A percentile compares a stretch with the other conserved stretches of the same genome.
These are phyloP conservation scores for Paxillus ammoniavirescens DNA, from an alignment of 768 basidiomycete species.

Conservation along the genomic window DNA sequence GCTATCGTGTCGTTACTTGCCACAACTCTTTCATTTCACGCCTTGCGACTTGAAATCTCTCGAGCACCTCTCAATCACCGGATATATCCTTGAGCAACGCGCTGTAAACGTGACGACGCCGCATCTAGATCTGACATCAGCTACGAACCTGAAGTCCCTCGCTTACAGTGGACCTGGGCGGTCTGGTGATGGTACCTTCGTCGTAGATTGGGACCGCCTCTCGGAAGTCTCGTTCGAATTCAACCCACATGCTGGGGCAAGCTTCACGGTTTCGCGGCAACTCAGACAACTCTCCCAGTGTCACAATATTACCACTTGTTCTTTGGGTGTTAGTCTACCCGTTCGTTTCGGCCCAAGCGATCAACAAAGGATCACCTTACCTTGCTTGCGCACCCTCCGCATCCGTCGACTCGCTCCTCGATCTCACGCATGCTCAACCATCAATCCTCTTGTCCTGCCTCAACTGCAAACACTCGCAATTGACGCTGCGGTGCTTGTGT, in stretches of 20 bases:
- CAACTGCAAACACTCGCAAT: slow-evolving; percentile 19
- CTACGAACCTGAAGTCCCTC: slow-evolving; percentile 17
- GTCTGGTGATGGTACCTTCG: neutral
- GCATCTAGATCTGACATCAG: slow-evolving; percentile 6
- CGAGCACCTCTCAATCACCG: slow-evolving; percentile 11
- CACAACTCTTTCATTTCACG: slow-evolving; percentile 14
- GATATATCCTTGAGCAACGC: neutral
- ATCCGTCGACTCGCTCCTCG: slow-evolving; percentile 8
- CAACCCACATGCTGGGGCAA: neutral
- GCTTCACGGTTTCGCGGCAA: slow-evolving; percentile 4
- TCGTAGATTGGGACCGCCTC: slow-evolving; percentile 12
- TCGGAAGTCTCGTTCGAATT: slow-evolving; percentile 14
- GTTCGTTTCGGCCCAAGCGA: neutral
- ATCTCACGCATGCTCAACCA: neutral
- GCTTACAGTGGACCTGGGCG: slow-evolving; percentile 7
- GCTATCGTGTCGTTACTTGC: slow-evolving; percentile 10
- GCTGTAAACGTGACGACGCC: neutral
- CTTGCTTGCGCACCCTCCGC: slow-evolving; percentile 13
- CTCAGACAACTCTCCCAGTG: slow-evolving; percentile 10
- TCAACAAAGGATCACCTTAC: slow-evolving; percentile 4
- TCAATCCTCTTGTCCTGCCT: slow-evolving; percentile 17
- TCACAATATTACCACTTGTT: slow-evolving; percentile 19
- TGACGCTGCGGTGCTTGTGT: slow-evolving; percentile 2
- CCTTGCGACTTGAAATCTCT: slow-evolving; percentile 14
- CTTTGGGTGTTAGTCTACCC: slow-evolving; percentile 13